Base-by-base conservation (phyloP, 768 basidiomycete species). In the Suillus subalutaceus region DNA sequence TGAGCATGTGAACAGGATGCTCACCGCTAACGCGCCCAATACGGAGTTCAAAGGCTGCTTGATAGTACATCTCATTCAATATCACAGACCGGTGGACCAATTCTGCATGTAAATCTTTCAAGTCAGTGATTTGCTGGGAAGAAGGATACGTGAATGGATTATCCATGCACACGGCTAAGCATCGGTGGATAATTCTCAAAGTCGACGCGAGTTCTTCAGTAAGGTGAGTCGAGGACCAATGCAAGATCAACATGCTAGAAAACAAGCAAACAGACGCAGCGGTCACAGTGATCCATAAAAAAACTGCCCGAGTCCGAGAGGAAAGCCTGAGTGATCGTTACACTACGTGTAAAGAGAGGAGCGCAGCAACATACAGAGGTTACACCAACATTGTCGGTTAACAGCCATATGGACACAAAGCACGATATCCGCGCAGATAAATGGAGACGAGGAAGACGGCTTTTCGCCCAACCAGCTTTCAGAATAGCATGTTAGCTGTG, bases 401-500 rank as follows among this genome's bases (percentile, higher is more conserved):
- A 71, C 23, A 83, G 68, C 81, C 82, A 85, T 32, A 84, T 77
- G 2, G 82, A 80, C n/a, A 83, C 72, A 65, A 85, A 84, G 66
- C 81, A 82, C 12, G 80, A 79, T 58, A 85, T 83, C 23, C 83
- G 83, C 55, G 77, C 78, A 6, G 83, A 77, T 13, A 82, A 66
- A 37, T 79, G 80, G 23, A 85, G 71, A 20, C 83, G 78, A 48
- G 82, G 83, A 9, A 84, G 72, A 20, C 80, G 76, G 65, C 84
- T 85, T 68, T 83, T 83, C n/a, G 73, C 62, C 60, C 75, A 74
- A 5, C 80, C 80, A 64, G 81, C 80, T 81, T 62, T 23, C 13
- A 44, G 15, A 13, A 48, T n/a, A 30, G 20, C 16, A 26, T 15
- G 23, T 52, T 15, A 60, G 40, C 32, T 57, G 40, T 26, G 61